Evolutionary conservation across 305 asterid species (phyloP).

Genomic region (Solanum hybrid): DNA sequence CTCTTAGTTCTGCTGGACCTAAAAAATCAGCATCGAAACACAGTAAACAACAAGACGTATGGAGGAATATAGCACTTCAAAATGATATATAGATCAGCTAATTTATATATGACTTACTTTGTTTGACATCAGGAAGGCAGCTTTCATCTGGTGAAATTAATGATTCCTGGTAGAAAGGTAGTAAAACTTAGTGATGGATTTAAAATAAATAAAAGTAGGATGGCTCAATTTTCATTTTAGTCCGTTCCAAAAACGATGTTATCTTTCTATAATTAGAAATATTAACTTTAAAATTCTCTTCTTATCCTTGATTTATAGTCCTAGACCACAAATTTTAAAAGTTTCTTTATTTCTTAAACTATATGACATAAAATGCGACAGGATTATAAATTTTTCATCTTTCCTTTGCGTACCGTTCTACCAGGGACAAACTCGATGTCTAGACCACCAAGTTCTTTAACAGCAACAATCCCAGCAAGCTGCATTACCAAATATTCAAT

Average conservation of each 20-base stretch:
- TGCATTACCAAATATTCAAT: constrained; percentile 14
- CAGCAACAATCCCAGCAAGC: constrained; percentile 92
- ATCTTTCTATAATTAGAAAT: not conserved
- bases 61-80: not conserved
- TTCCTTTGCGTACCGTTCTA: constrained; percentile 44
- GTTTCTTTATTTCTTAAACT: not conserved
- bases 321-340: not conserved
- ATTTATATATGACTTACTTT: constrained; percentile 31
- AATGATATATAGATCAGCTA: not conserved
- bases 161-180: constrained; percentile 41
- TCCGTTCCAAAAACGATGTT: not conserved
- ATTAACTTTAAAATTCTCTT: too few species aligned
- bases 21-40: not conserved
- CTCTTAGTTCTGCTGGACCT: constrained; percentile 59
- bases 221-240: not conserved
- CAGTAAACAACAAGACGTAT: not conserved
- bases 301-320: not conserved
- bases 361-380: not conserved
- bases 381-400: not conserved
- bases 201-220: not conserved
- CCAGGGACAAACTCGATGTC: constrained; percentile 57
- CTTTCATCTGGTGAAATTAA: constrained; percentile 54
- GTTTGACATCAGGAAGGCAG: constrained; percentile 68
- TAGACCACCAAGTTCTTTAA: constrained; percentile 77
- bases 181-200: not conserved